These are phyloP conservation scores for Anthoceros angustus DNA, from an alignment of 225 moss, liverwort and hornwort genomes.

Conservation along the genomic window DNA sequence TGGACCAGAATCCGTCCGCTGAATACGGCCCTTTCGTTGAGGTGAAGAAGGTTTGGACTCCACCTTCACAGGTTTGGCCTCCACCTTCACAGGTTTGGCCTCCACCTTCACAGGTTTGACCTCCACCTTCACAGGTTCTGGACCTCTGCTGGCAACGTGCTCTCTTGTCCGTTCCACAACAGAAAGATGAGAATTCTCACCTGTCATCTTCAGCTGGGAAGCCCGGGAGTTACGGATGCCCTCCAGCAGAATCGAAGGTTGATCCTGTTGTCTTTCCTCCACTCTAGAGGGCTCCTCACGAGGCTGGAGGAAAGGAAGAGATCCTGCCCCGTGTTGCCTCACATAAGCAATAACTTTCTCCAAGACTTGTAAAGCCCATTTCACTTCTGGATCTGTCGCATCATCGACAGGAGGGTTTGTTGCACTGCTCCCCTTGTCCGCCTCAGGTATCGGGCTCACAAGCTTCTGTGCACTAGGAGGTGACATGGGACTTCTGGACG, in stretches of 20 bases:
- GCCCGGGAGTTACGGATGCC: no score
- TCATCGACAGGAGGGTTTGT: not conserved
- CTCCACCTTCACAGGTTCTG: no score
- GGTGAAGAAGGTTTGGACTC: not conserved
- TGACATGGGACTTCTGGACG: not conserved
- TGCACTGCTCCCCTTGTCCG: not conserved
- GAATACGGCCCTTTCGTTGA: not conserved
- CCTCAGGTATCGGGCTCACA: not conserved
- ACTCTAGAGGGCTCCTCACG: not conserved
- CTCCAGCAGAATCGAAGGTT: not conserved
- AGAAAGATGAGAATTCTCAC: no score
- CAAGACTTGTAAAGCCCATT: conserved; percentile 25
- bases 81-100: no score
- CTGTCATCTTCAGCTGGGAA: no score
- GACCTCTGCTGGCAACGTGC: no score
- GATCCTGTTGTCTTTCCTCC: not conserved
- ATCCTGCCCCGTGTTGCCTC: not conserved
- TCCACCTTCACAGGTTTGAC: no score
- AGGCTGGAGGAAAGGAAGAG: not conserved
- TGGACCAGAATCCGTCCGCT: not conserved
- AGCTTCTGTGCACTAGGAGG: not conserved
- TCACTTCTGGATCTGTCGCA: conserved; percentile 18
- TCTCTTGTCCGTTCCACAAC: no score
- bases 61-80: not conserved
- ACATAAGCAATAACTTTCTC: conserved; percentile 24